Evolutionary conservation across 495 filamentous ascomycete species (phyloP).

Genomic region (Aspergillus leporis): DNA sequence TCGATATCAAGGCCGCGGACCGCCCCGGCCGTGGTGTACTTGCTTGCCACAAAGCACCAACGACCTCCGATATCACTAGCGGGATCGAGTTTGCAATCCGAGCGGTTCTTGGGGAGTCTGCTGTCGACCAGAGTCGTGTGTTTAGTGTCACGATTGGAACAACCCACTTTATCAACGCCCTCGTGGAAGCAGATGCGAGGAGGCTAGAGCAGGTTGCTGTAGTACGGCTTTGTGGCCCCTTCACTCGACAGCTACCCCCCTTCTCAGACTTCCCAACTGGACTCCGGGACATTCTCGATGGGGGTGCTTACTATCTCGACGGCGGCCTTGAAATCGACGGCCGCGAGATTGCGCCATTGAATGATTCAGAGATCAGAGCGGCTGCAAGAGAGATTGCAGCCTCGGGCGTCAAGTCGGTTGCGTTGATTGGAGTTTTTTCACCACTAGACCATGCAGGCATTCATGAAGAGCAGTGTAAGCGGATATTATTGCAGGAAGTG

Average conservation of each 20-base stretch:
- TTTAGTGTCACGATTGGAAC: too few species aligned
- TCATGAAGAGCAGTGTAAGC: neutral
- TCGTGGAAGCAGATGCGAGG: too few species aligned
- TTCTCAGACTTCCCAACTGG: neutral
- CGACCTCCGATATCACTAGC: too few species aligned
- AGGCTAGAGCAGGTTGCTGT: too few species aligned
- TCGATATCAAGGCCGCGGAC: neutral
- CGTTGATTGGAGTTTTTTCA: neutral
- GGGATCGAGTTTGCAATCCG: too few species aligned
- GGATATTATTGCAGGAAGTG: neutral
- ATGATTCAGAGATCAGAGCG: neutral
- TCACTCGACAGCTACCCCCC: neutral
- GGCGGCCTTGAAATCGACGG: conserved; percentile 3
- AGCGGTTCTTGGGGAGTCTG: too few species aligned
- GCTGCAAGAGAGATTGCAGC: neutral
- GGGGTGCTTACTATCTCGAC: too few species aligned
- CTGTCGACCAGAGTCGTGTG: too few species aligned
- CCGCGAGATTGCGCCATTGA: neutral
- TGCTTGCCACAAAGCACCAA: too few species aligned
- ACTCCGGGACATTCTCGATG: neutral
- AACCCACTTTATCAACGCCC: too few species aligned
- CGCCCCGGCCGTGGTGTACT: neutral
- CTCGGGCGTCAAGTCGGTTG: neutral
- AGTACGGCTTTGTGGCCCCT: neutral
- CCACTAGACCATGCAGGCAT: neutral